Evolutionary conservation across 352 stramenopile genomes (phyloP).

Genomic region (Pythium inflatum): DNA sequence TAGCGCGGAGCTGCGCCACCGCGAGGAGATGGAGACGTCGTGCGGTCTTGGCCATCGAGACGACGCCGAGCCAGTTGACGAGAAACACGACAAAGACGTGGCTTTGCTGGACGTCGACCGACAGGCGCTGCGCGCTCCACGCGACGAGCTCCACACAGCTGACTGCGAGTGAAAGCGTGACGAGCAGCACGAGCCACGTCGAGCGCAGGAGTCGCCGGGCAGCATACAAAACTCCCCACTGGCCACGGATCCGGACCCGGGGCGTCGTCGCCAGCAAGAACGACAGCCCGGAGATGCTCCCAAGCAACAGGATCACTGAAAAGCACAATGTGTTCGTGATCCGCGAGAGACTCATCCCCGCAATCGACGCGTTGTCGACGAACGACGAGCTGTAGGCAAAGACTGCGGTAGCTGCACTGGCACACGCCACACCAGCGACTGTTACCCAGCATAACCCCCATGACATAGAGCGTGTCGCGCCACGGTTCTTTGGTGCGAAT

Average conservation of each 20-base stretch:
- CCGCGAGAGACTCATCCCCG: too few species aligned
- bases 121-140: neutral
- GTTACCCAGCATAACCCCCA: constrained; percentile 34
- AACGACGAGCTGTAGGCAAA: neutral
- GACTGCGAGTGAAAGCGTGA: neutral
- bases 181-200: neutral
- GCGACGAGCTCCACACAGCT: neutral
- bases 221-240: too few species aligned
- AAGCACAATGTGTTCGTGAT: neutral
- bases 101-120: neutral
- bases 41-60: neutral
- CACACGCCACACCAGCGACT: neutral
- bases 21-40: neutral
- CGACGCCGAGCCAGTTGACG: neutral
- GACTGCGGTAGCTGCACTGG: neutral
- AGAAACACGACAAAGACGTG: neutral
- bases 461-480: constrained; percentile 33
- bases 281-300: neutral
- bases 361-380: too few species aligned
- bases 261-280: neutral
- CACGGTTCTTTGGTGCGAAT: constrained; percentile 31
- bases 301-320: neutral
- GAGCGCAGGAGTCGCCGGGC: neutral
- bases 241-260: neutral
- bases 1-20: neutral